These are phyloP conservation scores for Zygosaccharomyces bailii DNA, from an alignment of 805 yeast species.

Conservation along the genomic window DNA sequence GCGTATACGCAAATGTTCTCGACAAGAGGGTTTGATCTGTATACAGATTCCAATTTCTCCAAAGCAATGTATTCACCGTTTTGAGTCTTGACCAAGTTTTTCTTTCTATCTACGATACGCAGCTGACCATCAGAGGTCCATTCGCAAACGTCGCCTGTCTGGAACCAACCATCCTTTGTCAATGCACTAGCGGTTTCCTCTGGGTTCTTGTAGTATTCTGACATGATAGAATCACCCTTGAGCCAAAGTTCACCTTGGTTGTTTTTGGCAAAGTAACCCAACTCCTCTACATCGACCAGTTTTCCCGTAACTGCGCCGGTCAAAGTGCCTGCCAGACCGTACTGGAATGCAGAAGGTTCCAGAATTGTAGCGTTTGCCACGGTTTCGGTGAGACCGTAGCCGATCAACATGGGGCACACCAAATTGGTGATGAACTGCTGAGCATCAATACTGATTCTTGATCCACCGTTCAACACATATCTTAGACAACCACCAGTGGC, in stretches of 20 bases:
- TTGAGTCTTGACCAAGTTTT: constrained; percentile 90
- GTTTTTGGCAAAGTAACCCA: constrained; percentile 85
- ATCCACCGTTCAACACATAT: constrained; percentile 82
- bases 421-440: constrained; percentile 75
- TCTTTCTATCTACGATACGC: constrained; percentile 86
- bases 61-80: constrained; percentile 98
- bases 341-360: constrained; percentile 62
- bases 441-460: constrained; percentile 77
- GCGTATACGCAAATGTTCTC: constrained; percentile 90
- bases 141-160: constrained; percentile 95
- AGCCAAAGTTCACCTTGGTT: constrained; percentile 91
- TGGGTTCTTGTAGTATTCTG: constrained; percentile 78
- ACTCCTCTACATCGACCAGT: constrained; percentile 85
- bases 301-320: constrained; percentile 82
- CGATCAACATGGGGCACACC: constrained; percentile 83
- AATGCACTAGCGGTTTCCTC: constrained; percentile 75
- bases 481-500: constrained; percentile 93
- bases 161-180: constrained; percentile 87
- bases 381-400: constrained; percentile 96
- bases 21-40: constrained; percentile 77
- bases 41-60: constrained; percentile 87
- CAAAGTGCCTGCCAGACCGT: constrained; percentile 77
- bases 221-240: constrained; percentile 66
- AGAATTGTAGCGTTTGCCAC: constrained; percentile 80
- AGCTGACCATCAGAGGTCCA: constrained; percentile 81